Evolutionary conservation across 257 asterid species (phyloP).

Genomic region (Solanum tacnaense): DNA sequence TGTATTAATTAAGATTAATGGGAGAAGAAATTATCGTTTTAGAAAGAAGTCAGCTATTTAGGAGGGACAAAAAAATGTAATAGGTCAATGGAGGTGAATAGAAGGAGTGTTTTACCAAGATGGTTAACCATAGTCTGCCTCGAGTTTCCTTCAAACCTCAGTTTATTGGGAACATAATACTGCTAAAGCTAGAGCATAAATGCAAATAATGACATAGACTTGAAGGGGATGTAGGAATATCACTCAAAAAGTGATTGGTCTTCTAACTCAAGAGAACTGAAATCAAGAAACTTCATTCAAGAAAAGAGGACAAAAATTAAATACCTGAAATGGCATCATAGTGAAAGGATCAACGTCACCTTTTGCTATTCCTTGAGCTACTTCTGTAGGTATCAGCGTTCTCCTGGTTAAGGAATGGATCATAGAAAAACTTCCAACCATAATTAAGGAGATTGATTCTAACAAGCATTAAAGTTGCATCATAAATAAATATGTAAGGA

Average conservation of each 20-base stretch:
- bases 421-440: neutral
- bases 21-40: neutral
- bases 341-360: constrained; percentile 92
- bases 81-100: neutral
- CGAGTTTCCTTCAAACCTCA: neutral
- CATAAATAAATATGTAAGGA: constrained; percentile 36
- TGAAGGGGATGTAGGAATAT: neutral
- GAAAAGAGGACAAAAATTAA: neutral
- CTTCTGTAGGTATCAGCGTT: constrained; percentile 56
- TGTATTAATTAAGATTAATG: neutral
- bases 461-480: neutral
- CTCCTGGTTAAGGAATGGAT: constrained; percentile 49
- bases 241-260: neutral
- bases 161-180: neutral
- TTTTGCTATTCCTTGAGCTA: constrained; percentile 78
- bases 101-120: neutral
- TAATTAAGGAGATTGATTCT: constrained; percentile 2
- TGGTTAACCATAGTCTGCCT: neutral
- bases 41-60: neutral
- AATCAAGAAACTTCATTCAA: neutral
- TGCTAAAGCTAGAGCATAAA: neutral
- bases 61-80: neutral
- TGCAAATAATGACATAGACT: neutral
- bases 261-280: neutral
- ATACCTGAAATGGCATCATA: constrained; percentile 69